Conservation (phyloP, 1,139 yeast species). For the Lodderomyces beijingensis region DNA sequence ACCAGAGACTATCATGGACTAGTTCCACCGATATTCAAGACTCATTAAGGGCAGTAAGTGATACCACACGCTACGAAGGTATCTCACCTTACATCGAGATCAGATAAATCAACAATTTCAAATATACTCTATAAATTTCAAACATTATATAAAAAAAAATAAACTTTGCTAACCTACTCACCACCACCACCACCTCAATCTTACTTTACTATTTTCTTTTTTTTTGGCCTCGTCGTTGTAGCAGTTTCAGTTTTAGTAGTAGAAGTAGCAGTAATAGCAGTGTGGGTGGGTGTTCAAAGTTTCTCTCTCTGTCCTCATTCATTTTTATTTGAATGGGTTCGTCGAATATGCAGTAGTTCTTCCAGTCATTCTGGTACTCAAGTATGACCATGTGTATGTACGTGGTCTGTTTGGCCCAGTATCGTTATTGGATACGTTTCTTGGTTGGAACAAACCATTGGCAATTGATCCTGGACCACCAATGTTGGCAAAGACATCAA, state of each 20-base stretch:
- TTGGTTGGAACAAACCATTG: slow-evolving; percentile 84
- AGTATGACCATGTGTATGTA: slow-evolving; percentile 44
- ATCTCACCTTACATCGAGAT: too few species aligned
- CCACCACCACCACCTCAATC: neutral
- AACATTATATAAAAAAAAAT: neutral
- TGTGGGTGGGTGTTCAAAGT: too few species aligned
- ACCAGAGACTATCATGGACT: too few species aligned
- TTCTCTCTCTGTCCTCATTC: slow-evolving; percentile 1
- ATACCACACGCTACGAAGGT: too few species aligned
- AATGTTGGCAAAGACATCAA: slow-evolving; percentile 19
- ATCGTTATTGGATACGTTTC: slow-evolving; percentile 75
- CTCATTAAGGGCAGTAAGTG: too few species aligned
- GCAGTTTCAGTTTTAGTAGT: too few species aligned
- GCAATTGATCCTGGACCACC: slow-evolving; percentile 44
- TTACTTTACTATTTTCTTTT: slow-evolving; percentile 1
- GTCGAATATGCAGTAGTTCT: slow-evolving; percentile 57
- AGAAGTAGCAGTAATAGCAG: too few species aligned
- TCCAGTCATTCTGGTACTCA: slow-evolving; percentile 49
- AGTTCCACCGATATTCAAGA: too few species aligned
- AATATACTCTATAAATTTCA: neutral
- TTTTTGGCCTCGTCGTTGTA: too few species aligned
- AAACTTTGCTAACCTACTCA: neutral
- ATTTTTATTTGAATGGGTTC: slow-evolving; percentile 39
- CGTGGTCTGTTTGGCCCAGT: slow-evolving; percentile 57
- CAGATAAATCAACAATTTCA: neutral